These are phyloP conservation scores for Senna siamea DNA, from an alignment of 306 rosid genomes.

Conservation along the genomic window DNA sequence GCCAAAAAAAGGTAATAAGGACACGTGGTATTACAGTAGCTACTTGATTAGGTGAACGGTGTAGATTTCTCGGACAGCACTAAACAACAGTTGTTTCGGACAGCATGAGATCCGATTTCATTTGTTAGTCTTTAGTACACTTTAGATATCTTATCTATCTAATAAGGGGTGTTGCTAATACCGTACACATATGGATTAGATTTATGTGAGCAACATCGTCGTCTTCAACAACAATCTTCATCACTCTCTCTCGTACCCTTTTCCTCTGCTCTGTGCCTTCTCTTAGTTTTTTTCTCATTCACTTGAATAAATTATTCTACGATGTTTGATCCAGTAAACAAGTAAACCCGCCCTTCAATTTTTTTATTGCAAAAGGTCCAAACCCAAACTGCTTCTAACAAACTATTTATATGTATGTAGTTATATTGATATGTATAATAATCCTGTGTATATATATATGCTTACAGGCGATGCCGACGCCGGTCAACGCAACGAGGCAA, in stretches of 20 bases:
- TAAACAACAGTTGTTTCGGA: too few relatives aligned
- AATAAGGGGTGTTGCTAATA: too few relatives aligned
- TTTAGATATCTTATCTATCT: too few relatives aligned
- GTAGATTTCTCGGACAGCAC: too few relatives aligned
- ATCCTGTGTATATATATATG: slow-evolving; percentile 42
- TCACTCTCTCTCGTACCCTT: slow-evolving; percentile 22
- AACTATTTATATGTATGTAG: not conserved
- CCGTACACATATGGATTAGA: too few relatives aligned
- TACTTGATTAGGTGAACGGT: too few relatives aligned
- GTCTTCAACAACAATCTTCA: too few relatives aligned
- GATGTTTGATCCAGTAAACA: slow-evolving; percentile 33
- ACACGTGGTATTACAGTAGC: too few relatives aligned
- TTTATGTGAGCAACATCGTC: too few relatives aligned
- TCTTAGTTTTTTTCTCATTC: not conserved
- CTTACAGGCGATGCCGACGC: slow-evolving; percentile 99
- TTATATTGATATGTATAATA: not conserved
- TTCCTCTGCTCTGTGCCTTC: not conserved
- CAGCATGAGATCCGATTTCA: too few relatives aligned
- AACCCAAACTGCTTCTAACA: slow-evolving; percentile 17
- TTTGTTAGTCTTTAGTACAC: too few relatives aligned
- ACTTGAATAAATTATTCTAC: slow-evolving; percentile 36
- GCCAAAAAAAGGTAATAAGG: too few relatives aligned
- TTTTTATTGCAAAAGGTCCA: slow-evolving; percentile 34
- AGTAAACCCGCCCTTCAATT: not conserved
- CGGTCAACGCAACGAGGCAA: slow-evolving; percentile 86